Evolutionary conservation across 192 early-diverging fungal species (phyloP), one percentile per base, ranked within the genome.

Genomic region (Diversispora epigaea): DNA sequence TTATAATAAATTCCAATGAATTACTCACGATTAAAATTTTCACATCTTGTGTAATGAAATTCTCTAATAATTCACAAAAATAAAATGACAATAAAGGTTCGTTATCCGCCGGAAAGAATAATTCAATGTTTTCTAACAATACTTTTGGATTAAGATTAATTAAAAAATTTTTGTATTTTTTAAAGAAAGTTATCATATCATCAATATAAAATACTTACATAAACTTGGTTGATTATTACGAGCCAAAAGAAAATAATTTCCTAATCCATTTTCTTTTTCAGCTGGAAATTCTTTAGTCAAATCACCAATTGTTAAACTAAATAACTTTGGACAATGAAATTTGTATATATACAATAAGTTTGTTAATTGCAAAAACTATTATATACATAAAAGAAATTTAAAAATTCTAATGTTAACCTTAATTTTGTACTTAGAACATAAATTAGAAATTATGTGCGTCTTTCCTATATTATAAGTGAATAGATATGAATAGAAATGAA

Each of bases 111-210:
- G 85, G 84, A 46, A 87, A 85, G 9, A 87, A 47, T 9, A 87
- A 63, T 40, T 87, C 86, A n/a, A 87, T 80, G 58, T 87, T 83
- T 25, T 87, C 84, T 43, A 86, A 52, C 5, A 86, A 66, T 4
- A 86, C 85, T 85, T 47, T 14, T 45, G 47, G 14, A 54, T 40
- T 39, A 40, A n/a, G 21, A 47, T 21, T 17, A 10, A 65, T 44
- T 49, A 68, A 45, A 64, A 9, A 25, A 21, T 63, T 17, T 52
- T 40, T 62, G 19, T 4, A 12, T 60, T 19, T 50, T n/a, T 12
- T 50, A 22, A 10, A 11, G n/a, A 52, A 54, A 43, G 32, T 45
- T 6, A 47, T 46, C 50, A 46, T 39, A 15, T 41, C 12, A 46
- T 11, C 44, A 14, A 32, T 10, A 2, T 60, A 49, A 11, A 68